Evolutionary conservation across 495 filamentous ascomycete species (phyloP), one percentile per base, ranked within the genome.

Genomic region (Xylaria intraflava): DNA sequence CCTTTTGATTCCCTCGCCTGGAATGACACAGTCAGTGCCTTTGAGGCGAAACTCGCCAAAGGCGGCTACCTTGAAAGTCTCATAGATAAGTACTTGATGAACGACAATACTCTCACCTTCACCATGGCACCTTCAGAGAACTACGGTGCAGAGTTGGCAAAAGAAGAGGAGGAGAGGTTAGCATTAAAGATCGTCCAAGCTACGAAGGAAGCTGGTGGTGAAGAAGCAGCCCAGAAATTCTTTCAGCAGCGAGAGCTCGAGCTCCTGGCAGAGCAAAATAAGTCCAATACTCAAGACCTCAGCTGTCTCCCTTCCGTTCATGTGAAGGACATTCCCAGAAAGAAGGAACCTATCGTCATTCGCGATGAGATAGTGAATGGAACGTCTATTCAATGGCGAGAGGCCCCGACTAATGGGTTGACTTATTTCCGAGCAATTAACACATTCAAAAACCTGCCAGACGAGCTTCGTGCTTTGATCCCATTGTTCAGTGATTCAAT

Each of bases 381-480:
- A 39, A 78, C 85, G 20, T 83, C 85, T 30, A 81, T 96, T 24
- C 87, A 96, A 49, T 94, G 90, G 89, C 85, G 87, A 40, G 88
- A 90, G 65, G 89, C 91, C 12, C 87, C 87, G 29, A 98, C 93
- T 0, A 97, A 98, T 63, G 93, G 93, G 2, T 69, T 98, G 46
- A 97, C 94, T 1, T 98, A 98, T 67, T 95, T 98, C 72, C 85
- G 89, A 62, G 92, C 89, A 7, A 78, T 96, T 65, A 89, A 92
- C 59, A 73, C 78, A 1, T 80, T 97, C 47, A 75, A 86, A 20
- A 82, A 85, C 55, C 73, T 98, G 23, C 93, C 94, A 0, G 84
- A 89, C 59, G 88, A 96, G 20, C 78, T 98, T 24, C 80, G 94
- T 31, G 72, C 86, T 54, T 75, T 95, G 46, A 83, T 97, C 59